These are phyloP conservation scores for Aspergillus sp. DNA, from an alignment of 2,329 filamentous ascomycete species.

Conservation along the genomic window DNA sequence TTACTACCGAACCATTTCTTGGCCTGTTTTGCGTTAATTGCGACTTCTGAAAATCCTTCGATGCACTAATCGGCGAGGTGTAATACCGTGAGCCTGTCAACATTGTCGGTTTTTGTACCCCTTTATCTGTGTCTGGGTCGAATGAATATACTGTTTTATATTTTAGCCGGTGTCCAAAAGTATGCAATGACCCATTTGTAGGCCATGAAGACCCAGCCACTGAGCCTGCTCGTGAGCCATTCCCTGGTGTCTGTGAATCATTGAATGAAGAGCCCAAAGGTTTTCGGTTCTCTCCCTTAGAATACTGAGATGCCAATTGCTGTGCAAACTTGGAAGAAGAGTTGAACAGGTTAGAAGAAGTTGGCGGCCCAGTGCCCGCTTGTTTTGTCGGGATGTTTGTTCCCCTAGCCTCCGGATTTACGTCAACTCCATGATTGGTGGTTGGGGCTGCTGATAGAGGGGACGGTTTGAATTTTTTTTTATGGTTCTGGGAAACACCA, in stretches of 20 bases:
- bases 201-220: background rate
- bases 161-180: background rate
- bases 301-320: too few species aligned
- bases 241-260: background rate
- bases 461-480: slow-evolving; percentile 26
- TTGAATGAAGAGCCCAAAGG: background rate
- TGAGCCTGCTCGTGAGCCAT: background rate
- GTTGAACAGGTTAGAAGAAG: too few species aligned
- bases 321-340: too few species aligned
- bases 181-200: background rate
- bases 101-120: too few species aligned
- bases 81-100: too few species aligned
- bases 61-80: too few species aligned
- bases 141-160: background rate
- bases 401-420: background rate
- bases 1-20: too few species aligned
- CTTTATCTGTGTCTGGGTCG: too few species aligned
- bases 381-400: background rate
- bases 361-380: too few species aligned
- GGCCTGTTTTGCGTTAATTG: too few species aligned
- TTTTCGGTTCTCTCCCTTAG: background rate
- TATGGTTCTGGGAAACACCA: slow-evolving; percentile 3
- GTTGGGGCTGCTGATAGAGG: slow-evolving; percentile 23
- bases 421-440: slow-evolving; percentile 6
- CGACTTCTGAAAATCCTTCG: too few species aligned